Base-by-base conservation (phyloP, 192 early-diverging fungal species). In the Oehlia diaphana region DNA sequence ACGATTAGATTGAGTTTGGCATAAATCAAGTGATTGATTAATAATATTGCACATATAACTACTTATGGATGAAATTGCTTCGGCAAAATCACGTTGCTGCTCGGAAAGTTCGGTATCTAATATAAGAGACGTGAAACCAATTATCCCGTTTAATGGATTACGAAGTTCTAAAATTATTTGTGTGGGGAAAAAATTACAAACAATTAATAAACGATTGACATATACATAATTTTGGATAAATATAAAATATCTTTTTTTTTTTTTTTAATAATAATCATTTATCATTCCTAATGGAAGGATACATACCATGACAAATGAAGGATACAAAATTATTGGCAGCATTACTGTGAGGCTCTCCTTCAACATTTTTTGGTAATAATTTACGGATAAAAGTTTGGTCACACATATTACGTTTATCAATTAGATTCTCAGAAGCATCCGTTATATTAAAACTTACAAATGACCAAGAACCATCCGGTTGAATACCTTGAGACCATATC, bases 81-180 rank as follows among this genome's bases (percentile, higher is more conserved):
- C 64, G 1, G 64, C 64, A 26, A n/a, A 66, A 12, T 66, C 64
- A 28, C 64, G 64, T 4, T 66, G 64, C 23, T 31, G 10, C 21
- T 31, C 21, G 1, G 64, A 33, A 9, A 66, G 31, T 33, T 9
- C 64, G 3, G 64, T 66, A 13, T 66, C 64, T 26, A 66, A 28
- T 33, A 66, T 31, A 13, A 66, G 12, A 33, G 64, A n/a, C 3
- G 64, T 66, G 10, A 33, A 66, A 28, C 64, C 64, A 31, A 66
- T 66, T 66, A 66, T 66, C 14, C 64, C 64, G 13, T 66, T 66
- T 28, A 66, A 66, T 66, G 64, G 64, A 66, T 66, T 66, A 12
- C 64, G 64, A 66, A 66, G 64, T 66, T 66, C 64, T 66, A 66
- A 31, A 66, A 66, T 28, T 14, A 42, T 7, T 6, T 8, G 39